Evolutionary conservation across 2,329 filamentous ascomycete species (phyloP).

Genomic region (Colletotrichum incanum): DNA sequence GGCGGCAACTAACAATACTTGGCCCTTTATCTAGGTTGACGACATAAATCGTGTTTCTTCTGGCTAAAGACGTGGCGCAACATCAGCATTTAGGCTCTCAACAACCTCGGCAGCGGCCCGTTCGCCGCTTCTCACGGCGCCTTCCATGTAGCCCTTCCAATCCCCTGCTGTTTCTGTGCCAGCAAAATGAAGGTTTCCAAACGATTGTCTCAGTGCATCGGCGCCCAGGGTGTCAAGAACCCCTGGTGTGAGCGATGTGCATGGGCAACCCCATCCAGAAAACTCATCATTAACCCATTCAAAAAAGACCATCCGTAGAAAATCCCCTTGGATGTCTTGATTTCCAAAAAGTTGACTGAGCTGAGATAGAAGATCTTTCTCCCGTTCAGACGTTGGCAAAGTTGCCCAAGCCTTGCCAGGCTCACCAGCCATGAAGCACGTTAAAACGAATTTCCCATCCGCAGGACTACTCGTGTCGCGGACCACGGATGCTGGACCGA

Average conservation of each 20-base stretch:
- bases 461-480: slow-evolving; percentile 58
- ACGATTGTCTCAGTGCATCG: slow-evolving; percentile 52
- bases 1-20: no score
- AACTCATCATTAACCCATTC: slow-evolving; percentile 59
- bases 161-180: slow-evolving; percentile 68
- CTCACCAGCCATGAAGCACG: slow-evolving; percentile 59
- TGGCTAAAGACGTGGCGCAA: slow-evolving; percentile 26
- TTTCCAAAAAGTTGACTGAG: slow-evolving; percentile 47
- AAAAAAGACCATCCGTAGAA: slow-evolving; percentile 52
- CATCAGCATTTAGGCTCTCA: background rate
- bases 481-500: slow-evolving; percentile 61
- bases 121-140: slow-evolving; percentile 66
- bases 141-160: slow-evolving; percentile 74
- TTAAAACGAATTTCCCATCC: slow-evolving; percentile 52
- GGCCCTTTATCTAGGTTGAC: no score
- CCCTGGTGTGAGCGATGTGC: slow-evolving; percentile 55
- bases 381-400: slow-evolving; percentile 44
- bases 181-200: slow-evolving; percentile 60
- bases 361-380: slow-evolving; percentile 48
- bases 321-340: slow-evolving; percentile 44
- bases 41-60: no score
- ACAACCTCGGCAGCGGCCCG: slow-evolving; percentile 64
- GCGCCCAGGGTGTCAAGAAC: slow-evolving; percentile 53
- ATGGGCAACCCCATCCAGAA: slow-evolving; percentile 58
- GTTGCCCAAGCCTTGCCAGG: slow-evolving; percentile 53